A percentile compares a stretch with the other conserved stretches of the same genome.
These are phyloP conservation scores for Plantago major DNA, from an alignment of 257 asterid genomes.

Conservation along the genomic window DNA sequence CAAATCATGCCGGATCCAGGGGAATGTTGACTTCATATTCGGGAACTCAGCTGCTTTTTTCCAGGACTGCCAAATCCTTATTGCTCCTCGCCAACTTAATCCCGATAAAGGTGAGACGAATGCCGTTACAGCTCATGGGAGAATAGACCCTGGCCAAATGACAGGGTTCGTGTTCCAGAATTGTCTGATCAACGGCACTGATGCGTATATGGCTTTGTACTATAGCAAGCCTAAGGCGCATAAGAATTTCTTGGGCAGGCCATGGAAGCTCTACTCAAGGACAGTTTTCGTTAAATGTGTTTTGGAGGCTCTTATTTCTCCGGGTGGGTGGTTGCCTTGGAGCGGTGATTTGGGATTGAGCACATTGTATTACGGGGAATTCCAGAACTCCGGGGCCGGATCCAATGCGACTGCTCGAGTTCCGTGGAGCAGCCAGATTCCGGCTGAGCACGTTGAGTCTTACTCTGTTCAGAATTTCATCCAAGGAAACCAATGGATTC, in stretches of 20 bases:
- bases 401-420: conserved; percentile 20
- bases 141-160: conserved; percentile 27
- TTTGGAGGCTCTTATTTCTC: conserved; percentile 19
- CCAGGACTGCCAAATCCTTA: conserved; percentile 24
- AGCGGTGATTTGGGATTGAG: conserved; percentile 23
- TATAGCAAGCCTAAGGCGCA: conserved; percentile 17
- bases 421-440: conserved; percentile 27
- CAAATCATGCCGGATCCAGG: conserved; percentile 30
- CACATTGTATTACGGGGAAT: conserved; percentile 28
- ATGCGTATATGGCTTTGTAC: conserved; percentile 22
- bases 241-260: conserved; percentile 28
- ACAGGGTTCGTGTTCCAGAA: conserved; percentile 30
- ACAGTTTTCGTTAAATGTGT: conserved; percentile 23
- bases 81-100: conserved; percentile 21
- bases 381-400: conserved; percentile 19
- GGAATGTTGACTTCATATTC: conserved; percentile 33
- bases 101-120: conserved; percentile 31
- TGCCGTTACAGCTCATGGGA: conserved; percentile 28
- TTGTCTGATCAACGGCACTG: conserved; percentile 26
- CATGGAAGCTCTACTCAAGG: conserved; percentile 35
- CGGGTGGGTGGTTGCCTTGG: conserved; percentile 29
- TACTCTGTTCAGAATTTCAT: conserved; percentile 27
- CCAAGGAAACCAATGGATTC: conserved; percentile 27
- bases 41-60: conserved; percentile 30
- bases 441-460: conserved; percentile 20